Evolutionary conservation across 2,329 filamentous ascomycete species (phyloP), one percentile per base, ranked within the genome.

Genomic region (Salinomyces thailandicus): DNA sequence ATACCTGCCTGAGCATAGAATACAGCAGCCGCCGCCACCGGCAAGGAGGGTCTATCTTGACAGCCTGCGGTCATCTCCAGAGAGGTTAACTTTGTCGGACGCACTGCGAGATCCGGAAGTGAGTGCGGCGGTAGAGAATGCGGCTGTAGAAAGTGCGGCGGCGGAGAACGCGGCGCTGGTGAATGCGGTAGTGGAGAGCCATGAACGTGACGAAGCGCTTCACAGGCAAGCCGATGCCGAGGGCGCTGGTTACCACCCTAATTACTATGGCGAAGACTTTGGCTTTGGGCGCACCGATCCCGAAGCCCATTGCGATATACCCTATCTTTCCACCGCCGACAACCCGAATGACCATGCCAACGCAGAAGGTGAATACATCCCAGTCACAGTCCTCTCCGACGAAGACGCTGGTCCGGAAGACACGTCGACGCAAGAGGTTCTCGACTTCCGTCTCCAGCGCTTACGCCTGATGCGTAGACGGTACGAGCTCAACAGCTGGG

Each of bases 351-450:
- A 43, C n/a, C 12, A 43, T 8, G 17, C 44, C 3, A 32, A 41
- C 14, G 22, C 41, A 8, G 49, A 48, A 4, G 43, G 38, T 18
- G 42, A 44, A 12, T 41, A 34, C 19, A 15, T 44, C 4, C 51
- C 52, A 8, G 47, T 55, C 8, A 48, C 47, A 15, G 26, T 55
- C 3, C 38, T 53, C 4, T 52, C 45, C 18, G 54, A 55, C 20
- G 51, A 54, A 35, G 54, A 55, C 12, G 42, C 46, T 4, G 54
- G 49, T 11, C 52, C 52, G 3, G 54, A 58, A 40, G 51, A 55
- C 8, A 50, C 32, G 24, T 52, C 54, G 3, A 44, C 49, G 1
- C 53, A 51, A 34, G 54, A 57, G 32, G 50, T 58, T 4, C 41
- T 57, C n/a, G 53, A 57, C 34, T 57, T 50, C 39, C 48, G 53